Base-by-base conservation (phyloP, 208 protist genomes). In the Balamuthia mandrillaris region DNA sequence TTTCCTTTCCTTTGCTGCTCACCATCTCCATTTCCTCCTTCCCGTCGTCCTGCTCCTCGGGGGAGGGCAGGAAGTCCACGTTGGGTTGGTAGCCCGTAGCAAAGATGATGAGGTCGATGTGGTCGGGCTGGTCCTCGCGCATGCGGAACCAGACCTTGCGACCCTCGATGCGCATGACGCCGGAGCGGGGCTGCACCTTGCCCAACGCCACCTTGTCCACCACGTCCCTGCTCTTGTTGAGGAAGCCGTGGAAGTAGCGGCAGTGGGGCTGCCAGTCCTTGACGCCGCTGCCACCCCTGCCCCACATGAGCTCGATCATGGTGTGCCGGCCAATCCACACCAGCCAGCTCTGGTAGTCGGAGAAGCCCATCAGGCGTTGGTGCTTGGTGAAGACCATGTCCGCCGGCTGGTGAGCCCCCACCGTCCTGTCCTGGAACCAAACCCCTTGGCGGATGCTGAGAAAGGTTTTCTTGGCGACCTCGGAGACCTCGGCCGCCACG, bases 331-430 rank as follows among this genome's bases (percentile, higher is more conserved):
- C 72, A 27, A 81, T 81, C 31, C 35, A 81, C 3, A 81, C 72
- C 1, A 81, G 72, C 72, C 72, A 81, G n/a, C 72, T 81, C 21
- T 61, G 45, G 52, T 61, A 81, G 72, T 81, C 72, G 33, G 72
- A 63, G 49, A 54, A 54, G 33, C 72, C 72, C 42, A 81, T 18
- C 42, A 81, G 37, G 24, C 72, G 72, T 41, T 81, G 72, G 29
- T 81, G 72, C 37, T 81, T 81, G 72, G 72, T 81, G 35, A 63
- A 81, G 0, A 81, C 72, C 72, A 81, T 81, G 24, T 81, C 72
- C 33, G 72, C 72, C 27, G 72, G 72, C 35, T 81, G 72, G 4
- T 81, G 7, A 2, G 72, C 72, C 18, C 72, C 72, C 12, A 81
- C 72, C 14, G 72, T 61, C 6, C 72, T 29, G 35, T 81, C 72